Percentiles rank a stretch among this genome's conserved stretches.
Conservation (phyloP, 1,284 basidiomycete genomes). For the Boletus nobilissimus region DNA sequence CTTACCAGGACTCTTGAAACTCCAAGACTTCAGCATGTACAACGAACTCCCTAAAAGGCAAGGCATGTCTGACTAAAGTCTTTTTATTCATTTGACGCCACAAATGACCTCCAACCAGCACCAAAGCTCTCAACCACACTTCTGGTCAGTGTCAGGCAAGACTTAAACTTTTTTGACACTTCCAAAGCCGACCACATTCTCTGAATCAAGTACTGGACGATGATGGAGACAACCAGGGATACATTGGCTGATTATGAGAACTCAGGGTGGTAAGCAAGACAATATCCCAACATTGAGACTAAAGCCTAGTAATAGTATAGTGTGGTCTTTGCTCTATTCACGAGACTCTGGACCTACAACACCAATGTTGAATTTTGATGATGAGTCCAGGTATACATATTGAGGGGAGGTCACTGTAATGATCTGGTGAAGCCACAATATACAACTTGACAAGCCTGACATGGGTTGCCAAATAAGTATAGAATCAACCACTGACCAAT, state of each 20-base stretch:
- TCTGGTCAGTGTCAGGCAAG: constrained; percentile 45
- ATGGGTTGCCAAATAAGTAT: too few relatives aligned
- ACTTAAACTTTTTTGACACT: constrained; percentile 43
- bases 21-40: constrained; percentile 46
- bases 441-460: too few relatives aligned
- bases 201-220: constrained; percentile 56
- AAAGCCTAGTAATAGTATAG: too few relatives aligned
- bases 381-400: too few relatives aligned
- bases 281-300: too few relatives aligned
- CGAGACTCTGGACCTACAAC: too few relatives aligned
- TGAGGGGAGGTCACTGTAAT: too few relatives aligned
- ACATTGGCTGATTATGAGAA: constrained; percentile 56
- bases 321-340: too few relatives aligned
- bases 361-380: too few relatives aligned
- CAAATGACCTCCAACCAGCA: constrained; percentile 41
- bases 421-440: too few relatives aligned
- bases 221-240: constrained; percentile 56
- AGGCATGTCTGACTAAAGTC: background rate
- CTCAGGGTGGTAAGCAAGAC: too few relatives aligned
- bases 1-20: constrained; percentile 41
- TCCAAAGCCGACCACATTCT: constrained; percentile 56
- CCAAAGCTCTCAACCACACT: constrained; percentile 36
- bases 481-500: too few relatives aligned
- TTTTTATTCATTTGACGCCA: constrained; percentile 39
- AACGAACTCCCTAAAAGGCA: background rate